Evolutionary conservation across 1,139 yeast species (phyloP), one percentile per base, ranked within the genome.

Genomic region (Protomyces inouyei): DNA sequence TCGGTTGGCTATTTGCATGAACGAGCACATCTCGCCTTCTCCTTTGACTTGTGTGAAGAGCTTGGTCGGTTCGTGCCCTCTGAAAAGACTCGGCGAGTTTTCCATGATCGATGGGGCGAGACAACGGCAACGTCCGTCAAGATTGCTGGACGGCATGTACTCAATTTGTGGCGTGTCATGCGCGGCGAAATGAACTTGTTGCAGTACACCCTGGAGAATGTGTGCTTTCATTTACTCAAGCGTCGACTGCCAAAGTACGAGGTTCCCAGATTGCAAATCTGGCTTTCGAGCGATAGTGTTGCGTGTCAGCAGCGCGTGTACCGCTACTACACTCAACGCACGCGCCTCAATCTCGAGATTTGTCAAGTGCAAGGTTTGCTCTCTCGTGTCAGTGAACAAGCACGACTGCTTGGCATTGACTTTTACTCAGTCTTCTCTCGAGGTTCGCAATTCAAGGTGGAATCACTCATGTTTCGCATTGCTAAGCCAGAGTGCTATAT

Each of bases 361-460:
- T 75, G 91, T 4, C 81, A 80, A 9, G 79, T 82, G 18, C 85
- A 84, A 65, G 96, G 90, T 69, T 73, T 89, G 3, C 79, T 93
- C 1, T 79, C 85, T 6, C 80, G 86, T 70, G 88, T 88, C 57
- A 84, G 87, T 21, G 98, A 92, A 70, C 88, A 89, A 73, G 90
- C 97, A 0, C 79, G 97, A 55, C 75, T 93, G 46, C 82, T 91
- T 51, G 98, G 98, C 0, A 84, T 93, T 52, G 98, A 93, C 71
- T 93, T 91, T 73, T 83, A 85, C 72, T 90, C 97, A 0, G 91
- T 91, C 18, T 83, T 88, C 68, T 86, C 89, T 64, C 77, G 98
- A 67, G 98, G 98, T 0, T 91, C 98, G 0, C 98, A 93, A 72
- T 93, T 81, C 73, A 92, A 89, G 72, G 97, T 93, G 2, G 98